Evolutionary conservation across 2,329 filamentous ascomycete species (phyloP), one percentile per base, ranked within the genome.

Genomic region (Dactylellina leptospora): DNA sequence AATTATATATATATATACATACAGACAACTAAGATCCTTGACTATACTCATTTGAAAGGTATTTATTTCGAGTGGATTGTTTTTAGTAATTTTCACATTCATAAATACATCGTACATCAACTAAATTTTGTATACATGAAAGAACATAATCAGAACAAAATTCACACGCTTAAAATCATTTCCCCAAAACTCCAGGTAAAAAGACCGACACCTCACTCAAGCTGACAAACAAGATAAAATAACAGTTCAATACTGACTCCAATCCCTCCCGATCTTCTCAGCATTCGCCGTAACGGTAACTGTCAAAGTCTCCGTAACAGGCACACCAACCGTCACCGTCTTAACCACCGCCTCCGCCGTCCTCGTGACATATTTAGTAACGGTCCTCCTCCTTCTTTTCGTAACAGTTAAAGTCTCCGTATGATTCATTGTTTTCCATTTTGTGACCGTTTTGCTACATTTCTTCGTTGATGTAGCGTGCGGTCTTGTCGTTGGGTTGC

Each of bases 351-450:
- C 60, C 53, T 48, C 28, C 27, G 27, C 56, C 2, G 56, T 63
- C 40, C 38, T 51, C 27, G 68, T 64, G 0, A 54, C 38, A 53
- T 40, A 23, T 6, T 50, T 66, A 3, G 59, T 66, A n/a, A 50
- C 40, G 16, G 38, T 47, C 38, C 28, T 51, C 22, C 23, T 23
- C 22, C 23, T 44, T 11, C 27, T 25, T 38, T 45, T 55, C 25
- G 62, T 68, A 22, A 58, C 27, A n/a, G 60, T 64, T 3, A 22
- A 25, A 27, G 60, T 64, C 4, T 45, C 11, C 45, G 11, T 48
- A 4, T 16, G 38, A 4, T 8, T 42, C 4, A 9, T 4, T n/a
- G 38, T 42, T 4, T 42, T 8, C 9, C 16, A 16, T 36, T 42
- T 56, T 6, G 40, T 48, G 1, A 66, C 23, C 3, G 42, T 56